Percentiles rank a stretch among this genome's conserved stretches.
Evolutionary conservation across 352 stramenopile genomes (phyloP).

Genomic region (Phytophthora idaei): DNA sequence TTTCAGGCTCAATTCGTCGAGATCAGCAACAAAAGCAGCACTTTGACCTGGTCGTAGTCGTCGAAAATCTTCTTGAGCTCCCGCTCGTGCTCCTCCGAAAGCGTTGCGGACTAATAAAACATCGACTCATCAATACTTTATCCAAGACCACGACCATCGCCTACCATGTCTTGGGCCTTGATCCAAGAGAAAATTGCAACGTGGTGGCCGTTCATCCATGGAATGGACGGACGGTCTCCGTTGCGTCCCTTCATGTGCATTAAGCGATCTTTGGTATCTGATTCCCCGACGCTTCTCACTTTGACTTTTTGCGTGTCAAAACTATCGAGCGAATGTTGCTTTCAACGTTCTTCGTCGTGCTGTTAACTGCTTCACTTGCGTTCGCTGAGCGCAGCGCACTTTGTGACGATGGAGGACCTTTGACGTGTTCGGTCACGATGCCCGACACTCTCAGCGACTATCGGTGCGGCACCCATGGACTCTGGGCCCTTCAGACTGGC

Average conservation of each 20-base stretch:
- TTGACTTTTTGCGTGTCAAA: slow-evolving; percentile 28
- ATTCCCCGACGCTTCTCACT: slow-evolving; percentile 8
- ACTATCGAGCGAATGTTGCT: slow-evolving; percentile 4
- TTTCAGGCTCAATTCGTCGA: background rate
- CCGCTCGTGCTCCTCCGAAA: slow-evolving; percentile 70
- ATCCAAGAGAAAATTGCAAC: background rate
- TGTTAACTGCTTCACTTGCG: slow-evolving; percentile 11
- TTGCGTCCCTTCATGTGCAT: slow-evolving; percentile 21
- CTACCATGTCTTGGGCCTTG: too few species aligned
- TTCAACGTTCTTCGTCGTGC: background rate
- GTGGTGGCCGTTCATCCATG: background rate
- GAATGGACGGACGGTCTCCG: slow-evolving; percentile 10
- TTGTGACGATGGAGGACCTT: slow-evolving; percentile 47
- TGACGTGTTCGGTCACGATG: slow-evolving; percentile 17
- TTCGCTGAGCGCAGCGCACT: slow-evolving; percentile 23
- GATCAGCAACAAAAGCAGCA: background rate
- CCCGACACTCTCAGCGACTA: slow-evolving; percentile 3
- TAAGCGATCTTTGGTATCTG: slow-evolving; percentile 19
- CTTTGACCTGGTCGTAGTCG: slow-evolving; percentile 67
- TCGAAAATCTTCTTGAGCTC: slow-evolving; percentile 83
- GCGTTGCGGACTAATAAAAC: slow-evolving; percentile 35
- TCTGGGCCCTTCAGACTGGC: slow-evolving; percentile 52
- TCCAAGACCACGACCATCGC: too few species aligned
- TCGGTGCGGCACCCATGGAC: slow-evolving; percentile 22
- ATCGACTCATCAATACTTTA: background rate